phyloP scores from a whole-genome alignment of 139 green algal species.

The Spirogloea muscicola region DNA sequence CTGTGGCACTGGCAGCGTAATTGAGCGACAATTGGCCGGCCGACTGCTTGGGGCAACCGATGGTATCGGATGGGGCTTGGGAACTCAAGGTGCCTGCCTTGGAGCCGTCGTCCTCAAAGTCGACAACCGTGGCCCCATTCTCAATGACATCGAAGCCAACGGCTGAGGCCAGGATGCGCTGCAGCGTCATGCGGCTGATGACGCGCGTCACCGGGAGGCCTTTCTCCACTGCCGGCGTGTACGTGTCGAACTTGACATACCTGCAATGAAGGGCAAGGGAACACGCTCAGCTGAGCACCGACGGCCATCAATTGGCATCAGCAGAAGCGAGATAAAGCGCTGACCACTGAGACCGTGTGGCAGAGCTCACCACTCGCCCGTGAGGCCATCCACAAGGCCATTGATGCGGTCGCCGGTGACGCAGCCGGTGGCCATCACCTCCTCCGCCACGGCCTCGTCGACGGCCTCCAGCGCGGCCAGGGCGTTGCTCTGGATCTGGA shows the following conservation, averaged over 20 bases:
- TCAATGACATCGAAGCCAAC: constrained; percentile 32
- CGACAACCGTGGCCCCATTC: constrained; percentile 44
- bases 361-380: constrained; percentile 54
- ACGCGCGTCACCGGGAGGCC: constrained; percentile 91
- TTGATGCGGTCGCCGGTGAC: constrained; percentile 63
- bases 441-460: constrained; percentile 43
- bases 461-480: constrained; percentile 57
- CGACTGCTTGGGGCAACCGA: background rate
- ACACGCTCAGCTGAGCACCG: constrained; percentile 2
- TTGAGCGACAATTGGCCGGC: background rate
- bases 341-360: background rate
- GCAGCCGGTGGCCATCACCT: constrained; percentile 47
- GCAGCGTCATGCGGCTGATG: constrained; percentile 62
- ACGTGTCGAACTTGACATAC: constrained; percentile 98
- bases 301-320: background rate
- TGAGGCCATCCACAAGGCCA: constrained; percentile 58
- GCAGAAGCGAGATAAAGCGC: background rate
- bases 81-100: constrained; percentile 18
- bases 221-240: constrained; percentile 78
- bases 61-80: background rate
- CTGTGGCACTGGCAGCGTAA: background rate
- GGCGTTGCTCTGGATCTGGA: constrained; percentile 66
- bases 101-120: constrained; percentile 46
- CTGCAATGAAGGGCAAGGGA: constrained; percentile 45
- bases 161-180: constrained; percentile 44